These are phyloP conservation scores for Lachancea meyersii DNA, from an alignment of 805 yeast genomes.

Conservation along the genomic window DNA sequence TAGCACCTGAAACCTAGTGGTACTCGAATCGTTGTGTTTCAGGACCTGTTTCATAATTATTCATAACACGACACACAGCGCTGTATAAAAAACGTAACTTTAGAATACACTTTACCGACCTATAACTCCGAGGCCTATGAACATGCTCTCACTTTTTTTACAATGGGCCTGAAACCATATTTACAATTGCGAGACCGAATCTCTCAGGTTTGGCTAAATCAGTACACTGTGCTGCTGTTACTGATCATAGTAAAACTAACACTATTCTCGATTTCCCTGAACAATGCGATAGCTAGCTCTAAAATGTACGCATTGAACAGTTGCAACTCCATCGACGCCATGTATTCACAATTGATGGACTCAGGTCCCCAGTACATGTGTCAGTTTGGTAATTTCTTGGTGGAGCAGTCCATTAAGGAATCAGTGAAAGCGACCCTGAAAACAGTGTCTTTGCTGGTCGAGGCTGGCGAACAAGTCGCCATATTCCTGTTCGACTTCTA, in stretches of 20 bases:
- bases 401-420: conserved; percentile 43
- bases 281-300: conserved; percentile 38
- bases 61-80: not conserved
- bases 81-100: not conserved
- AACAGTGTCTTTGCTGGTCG: conserved; percentile 41
- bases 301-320: conserved; percentile 35
- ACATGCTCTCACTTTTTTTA: no score
- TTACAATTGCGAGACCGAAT: conserved; percentile 47
- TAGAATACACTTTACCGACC: not conserved
- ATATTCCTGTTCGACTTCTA: conserved; percentile 64
- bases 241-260: conserved; percentile 55
- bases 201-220: conserved; percentile 63
- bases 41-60: not conserved
- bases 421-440: conserved; percentile 43
- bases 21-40: not conserved
- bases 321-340: conserved; percentile 44
- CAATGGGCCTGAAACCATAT: conserved; percentile 25
- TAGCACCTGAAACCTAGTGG: not conserved
- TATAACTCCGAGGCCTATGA: no score
- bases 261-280: conserved; percentile 47
- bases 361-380: conserved; percentile 56
- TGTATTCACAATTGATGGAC: conserved; percentile 29
- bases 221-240: conserved; percentile 49
- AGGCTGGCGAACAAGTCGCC: conserved; percentile 53
- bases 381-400: conserved; percentile 45